Conservation (phyloP, 2,329 filamentous ascomycete species). For the Xylariaceae sp. region DNA sequence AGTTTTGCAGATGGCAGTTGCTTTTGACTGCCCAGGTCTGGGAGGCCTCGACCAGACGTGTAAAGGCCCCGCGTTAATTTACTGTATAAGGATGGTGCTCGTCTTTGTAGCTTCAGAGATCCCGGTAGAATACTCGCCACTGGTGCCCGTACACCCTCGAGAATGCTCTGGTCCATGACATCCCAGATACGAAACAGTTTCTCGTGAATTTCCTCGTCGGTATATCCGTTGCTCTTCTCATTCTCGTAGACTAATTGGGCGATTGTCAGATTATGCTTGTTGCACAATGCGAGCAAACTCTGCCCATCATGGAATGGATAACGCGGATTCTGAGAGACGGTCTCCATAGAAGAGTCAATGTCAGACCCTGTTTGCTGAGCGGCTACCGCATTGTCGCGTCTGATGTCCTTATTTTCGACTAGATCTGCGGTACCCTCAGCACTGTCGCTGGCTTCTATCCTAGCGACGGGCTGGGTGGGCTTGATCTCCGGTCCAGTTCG, state of each 20-base stretch:
- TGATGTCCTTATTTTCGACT: constrained; percentile 49
- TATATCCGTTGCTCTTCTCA: constrained; percentile 48
- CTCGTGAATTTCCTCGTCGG: constrained; percentile 45
- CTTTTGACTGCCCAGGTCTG: constrained; percentile 11
- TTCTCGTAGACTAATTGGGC: constrained; percentile 51
- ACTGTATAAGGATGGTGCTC: constrained; percentile 44
- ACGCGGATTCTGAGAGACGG: constrained; percentile 35
- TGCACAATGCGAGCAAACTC: constrained; percentile 44
- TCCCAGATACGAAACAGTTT: constrained; percentile 48
- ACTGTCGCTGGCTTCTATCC: constrained; percentile 32
- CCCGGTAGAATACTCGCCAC: constrained; percentile 41
- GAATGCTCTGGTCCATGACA: constrained; percentile 49
- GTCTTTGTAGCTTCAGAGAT: constrained; percentile 45
- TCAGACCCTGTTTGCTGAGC: constrained; percentile 44
- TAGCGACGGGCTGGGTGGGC: constrained; percentile 20
- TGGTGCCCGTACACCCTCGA: constrained; percentile 46
- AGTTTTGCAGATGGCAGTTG: constrained; percentile 20
- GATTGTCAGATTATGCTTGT: constrained; percentile 49
- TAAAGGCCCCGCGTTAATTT: constrained; percentile 46
- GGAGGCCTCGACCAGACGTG: constrained; percentile 30
- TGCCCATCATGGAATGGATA: constrained; percentile 46
- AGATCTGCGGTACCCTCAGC: constrained; percentile 43
- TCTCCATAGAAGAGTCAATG: constrained; percentile 23
- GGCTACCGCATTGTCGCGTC: constrained; percentile 43
- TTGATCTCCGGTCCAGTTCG: constrained; percentile 41